phyloP scores from a whole-genome alignment of 257 asterid genomes.

The Capsicum rhomboideum region DNA sequence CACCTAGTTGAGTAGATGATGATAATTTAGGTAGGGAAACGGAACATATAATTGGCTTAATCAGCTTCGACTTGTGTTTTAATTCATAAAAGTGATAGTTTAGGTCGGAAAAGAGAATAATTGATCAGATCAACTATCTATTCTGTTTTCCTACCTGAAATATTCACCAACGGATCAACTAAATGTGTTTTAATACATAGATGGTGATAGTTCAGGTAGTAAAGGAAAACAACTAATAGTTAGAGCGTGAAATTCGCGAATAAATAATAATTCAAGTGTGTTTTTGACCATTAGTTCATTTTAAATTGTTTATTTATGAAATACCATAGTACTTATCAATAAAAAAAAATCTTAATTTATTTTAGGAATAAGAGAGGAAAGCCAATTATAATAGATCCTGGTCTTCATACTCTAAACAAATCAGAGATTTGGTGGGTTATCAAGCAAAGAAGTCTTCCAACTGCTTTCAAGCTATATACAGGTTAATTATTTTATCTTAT shows the following conservation, averaged over 20 bases:
- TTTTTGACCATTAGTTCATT: not conserved
- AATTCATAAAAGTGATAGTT: no score
- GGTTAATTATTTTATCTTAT: conserved; percentile 29
- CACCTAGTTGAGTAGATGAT: no score
- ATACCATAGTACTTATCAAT: not conserved
- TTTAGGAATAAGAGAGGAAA: conserved; percentile 77
- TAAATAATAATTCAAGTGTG: not conserved
- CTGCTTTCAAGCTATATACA: conserved; percentile 89
- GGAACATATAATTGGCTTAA: no score
- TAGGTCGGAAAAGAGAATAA: no score
- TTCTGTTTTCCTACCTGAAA: no score
- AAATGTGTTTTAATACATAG: no score
- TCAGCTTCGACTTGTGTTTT: no score
- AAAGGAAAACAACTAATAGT: not conserved
- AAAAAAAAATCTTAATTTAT: not conserved
- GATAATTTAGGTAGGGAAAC: no score
- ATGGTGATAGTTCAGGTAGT: not conserved
- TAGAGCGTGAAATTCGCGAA: not conserved
- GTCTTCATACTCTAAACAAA: conserved; percentile 62
- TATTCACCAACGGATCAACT: no score
- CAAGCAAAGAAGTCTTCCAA: conserved; percentile 80
- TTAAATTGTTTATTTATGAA: not conserved
- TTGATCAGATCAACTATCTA: no score
- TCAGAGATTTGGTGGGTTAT: conserved; percentile 90
- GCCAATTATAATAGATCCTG: conserved; percentile 85